A percentile compares a stretch with the other conserved stretches of the same genome.
phyloP scores from a whole-genome alignment of 2,329 filamentous ascomycete genomes.

The Incumbomyces delicatus region DNA sequence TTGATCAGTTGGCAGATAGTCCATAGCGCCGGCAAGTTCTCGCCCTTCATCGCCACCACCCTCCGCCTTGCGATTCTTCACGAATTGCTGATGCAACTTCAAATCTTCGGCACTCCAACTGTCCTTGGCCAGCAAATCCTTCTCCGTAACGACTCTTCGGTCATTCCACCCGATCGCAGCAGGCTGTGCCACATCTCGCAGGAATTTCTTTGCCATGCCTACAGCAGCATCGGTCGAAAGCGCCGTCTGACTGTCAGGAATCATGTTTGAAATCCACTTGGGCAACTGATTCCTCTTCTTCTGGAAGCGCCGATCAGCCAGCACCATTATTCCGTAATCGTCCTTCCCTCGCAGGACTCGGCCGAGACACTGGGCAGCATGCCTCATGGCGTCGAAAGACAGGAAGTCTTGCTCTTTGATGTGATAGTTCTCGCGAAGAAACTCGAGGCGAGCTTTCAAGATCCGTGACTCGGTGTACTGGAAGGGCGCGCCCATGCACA shows the following conservation, averaged over 20 bases:
- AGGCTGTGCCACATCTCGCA: conserved; percentile 84
- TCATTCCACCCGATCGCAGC: conserved; percentile 77
- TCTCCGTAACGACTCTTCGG: conserved; percentile 13
- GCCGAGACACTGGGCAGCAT: conserved; percentile 90
- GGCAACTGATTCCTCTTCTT: conserved; percentile 85
- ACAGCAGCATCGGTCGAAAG: conserved; percentile 94
- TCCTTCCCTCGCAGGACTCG: conserved; percentile 93
- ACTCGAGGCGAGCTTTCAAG: conserved; percentile 87
- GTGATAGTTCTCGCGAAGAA: conserved; percentile 91
- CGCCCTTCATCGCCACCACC: conserved; percentile 26
- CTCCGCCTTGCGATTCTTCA: conserved; percentile 50
- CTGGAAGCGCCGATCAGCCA: conserved; percentile 86
- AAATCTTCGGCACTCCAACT: conserved; percentile 81
- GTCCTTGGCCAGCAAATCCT: conserved; percentile 55
- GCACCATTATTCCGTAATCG: conserved; percentile 99
- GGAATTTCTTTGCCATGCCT: conserved; percentile 76
- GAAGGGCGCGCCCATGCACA: conserved; percentile 95
- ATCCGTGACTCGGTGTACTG: conserved; percentile 98
- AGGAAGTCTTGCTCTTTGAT: conserved; percentile 96
- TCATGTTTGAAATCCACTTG: conserved; percentile 89
- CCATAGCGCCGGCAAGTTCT: conserved; percentile 14
- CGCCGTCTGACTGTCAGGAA: conserved; percentile 77
- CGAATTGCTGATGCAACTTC: conserved; percentile 56
- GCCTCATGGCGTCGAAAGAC: conserved; percentile 98
- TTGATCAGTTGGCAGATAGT: conserved; percentile 20